A percentile compares a stretch with the other conserved stretches of the same genome.
Evolutionary conservation across 1,284 basidiomycete species (phyloP).

Genomic region (Microbotryum violaceum): DNA sequence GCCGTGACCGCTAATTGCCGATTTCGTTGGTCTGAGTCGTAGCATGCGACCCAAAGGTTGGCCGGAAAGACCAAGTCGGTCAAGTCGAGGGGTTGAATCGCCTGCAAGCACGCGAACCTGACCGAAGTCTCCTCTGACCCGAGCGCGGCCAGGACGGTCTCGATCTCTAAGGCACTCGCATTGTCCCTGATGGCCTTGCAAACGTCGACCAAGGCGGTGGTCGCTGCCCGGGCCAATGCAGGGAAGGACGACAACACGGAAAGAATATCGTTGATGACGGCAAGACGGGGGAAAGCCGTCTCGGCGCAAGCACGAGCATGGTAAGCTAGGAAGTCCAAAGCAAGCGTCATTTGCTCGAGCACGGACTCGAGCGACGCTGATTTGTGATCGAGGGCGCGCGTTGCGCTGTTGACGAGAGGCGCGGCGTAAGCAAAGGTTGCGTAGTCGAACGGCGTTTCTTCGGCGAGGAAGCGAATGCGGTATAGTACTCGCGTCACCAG

Average conservation of each 20-base stretch:
- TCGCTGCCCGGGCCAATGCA: slow-evolving; percentile 75
- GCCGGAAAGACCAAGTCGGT: slow-evolving; percentile 91
- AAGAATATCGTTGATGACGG: slow-evolving; percentile 64
- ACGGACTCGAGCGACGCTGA: slow-evolving; percentile 51
- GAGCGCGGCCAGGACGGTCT: slow-evolving; percentile 62
- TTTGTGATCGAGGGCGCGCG: slow-evolving; percentile 41
- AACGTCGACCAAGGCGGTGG: slow-evolving; percentile 71
- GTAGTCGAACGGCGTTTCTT: slow-evolving; percentile 73
- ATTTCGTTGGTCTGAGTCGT: slow-evolving; percentile 90
- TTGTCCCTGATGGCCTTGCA: slow-evolving; percentile 71
- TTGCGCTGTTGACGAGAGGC: slow-evolving; percentile 66
- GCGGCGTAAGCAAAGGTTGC: slow-evolving; percentile 76
- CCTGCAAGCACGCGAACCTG: slow-evolving; percentile 81
- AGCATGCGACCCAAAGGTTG: slow-evolving; percentile 79
- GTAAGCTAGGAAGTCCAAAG: slow-evolving; percentile 76
- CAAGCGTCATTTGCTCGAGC: slow-evolving; percentile 78
- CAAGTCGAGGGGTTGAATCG: slow-evolving; percentile 78
- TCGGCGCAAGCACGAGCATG: slow-evolving; percentile 70
- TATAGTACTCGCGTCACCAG: slow-evolving; percentile 80
- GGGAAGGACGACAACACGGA: slow-evolving; percentile 70
- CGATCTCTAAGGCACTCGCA: slow-evolving; percentile 57
- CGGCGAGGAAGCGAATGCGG: slow-evolving; percentile 71
- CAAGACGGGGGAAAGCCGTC: slow-evolving; percentile 60
- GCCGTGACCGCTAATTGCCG: slow-evolving; percentile 68
- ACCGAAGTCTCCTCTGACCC: slow-evolving; percentile 84